Evolutionary conservation across 148 eudicot genomes (phyloP).

Genomic region (Chenopodium formosanum): DNA sequence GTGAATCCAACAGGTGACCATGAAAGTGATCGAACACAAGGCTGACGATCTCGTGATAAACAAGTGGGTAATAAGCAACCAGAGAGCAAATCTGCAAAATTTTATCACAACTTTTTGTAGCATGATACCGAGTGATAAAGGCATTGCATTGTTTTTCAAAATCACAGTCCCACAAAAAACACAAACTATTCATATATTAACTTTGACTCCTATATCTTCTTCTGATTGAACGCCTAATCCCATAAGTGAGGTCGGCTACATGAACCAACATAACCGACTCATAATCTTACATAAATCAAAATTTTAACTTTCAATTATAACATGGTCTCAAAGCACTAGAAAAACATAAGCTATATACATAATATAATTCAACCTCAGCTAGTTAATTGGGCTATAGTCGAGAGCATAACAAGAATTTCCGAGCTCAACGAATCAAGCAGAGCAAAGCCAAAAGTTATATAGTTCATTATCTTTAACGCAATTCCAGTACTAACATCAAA

Average conservation of each 20-base stretch:
- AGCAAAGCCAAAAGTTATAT: too few species aligned
- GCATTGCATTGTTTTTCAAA: not conserved
- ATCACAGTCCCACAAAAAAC: not conserved
- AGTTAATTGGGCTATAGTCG: too few species aligned
- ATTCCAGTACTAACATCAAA: too few species aligned
- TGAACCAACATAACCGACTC: too few species aligned
- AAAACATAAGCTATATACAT: too few species aligned
- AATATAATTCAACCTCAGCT: too few species aligned
- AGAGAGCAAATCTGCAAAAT: constrained; percentile 52
- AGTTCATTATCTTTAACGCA: too few species aligned
- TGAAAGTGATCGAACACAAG: constrained; percentile 75
- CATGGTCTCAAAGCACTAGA: not conserved
- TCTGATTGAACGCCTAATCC: too few species aligned
- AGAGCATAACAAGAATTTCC: too few species aligned
- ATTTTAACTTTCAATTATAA: not conserved
- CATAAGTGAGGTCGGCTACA: too few species aligned
- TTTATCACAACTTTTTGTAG: constrained; percentile 1
- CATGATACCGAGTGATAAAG: not conserved
- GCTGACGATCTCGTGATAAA: constrained; percentile 63
- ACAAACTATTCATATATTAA: not conserved
- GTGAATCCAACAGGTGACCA: constrained; percentile 88
- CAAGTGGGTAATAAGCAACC: constrained; percentile 63
- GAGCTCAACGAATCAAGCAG: too few species aligned
- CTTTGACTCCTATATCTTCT: too few species aligned
- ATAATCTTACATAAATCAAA: not conserved